phyloP scores from a whole-genome alignment of 768 basidiomycete species.

The Lactifluus hygrophoroides region DNA sequence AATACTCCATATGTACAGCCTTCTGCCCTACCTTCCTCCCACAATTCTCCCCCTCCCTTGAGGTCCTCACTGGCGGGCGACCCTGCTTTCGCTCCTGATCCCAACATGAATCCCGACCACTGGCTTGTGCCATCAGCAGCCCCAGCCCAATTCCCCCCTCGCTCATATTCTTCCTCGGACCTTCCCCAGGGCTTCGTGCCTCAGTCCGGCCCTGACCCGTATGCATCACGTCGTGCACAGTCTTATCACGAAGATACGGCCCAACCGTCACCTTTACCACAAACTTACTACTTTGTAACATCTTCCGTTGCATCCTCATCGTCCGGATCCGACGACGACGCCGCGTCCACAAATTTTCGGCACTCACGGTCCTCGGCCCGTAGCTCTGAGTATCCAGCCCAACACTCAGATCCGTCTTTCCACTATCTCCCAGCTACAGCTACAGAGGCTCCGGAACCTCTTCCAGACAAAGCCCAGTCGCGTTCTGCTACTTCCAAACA shows the following conservation, averaged over 20 bases:
- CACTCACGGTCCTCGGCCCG: neutral
- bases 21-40: neutral
- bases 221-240: neutral
- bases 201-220: neutral
- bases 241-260: conserved; percentile 5
- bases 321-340: conserved; percentile 6
- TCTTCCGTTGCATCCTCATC: conserved; percentile 6
- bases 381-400: neutral
- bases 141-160: neutral
- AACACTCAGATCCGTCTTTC: conserved; percentile 1
- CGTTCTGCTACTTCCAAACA: conserved; percentile 1
- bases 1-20: neutral
- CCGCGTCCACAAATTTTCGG: neutral
- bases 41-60: conserved; percentile 2
- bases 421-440: neutral
- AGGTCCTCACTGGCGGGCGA: conserved; percentile 20
- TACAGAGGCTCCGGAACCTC: neutral
- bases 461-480: neutral
- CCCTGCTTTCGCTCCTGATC: conserved; percentile 30
- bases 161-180: conserved; percentile 8
- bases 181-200: conserved; percentile 9
- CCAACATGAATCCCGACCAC: conserved; percentile 26
- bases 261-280: neutral
- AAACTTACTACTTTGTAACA: conserved; percentile 1
- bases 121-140: neutral